phyloP scores from a whole-genome alignment of 805 yeast genomes.

The Hanseniaspora osmophila region DNA sequence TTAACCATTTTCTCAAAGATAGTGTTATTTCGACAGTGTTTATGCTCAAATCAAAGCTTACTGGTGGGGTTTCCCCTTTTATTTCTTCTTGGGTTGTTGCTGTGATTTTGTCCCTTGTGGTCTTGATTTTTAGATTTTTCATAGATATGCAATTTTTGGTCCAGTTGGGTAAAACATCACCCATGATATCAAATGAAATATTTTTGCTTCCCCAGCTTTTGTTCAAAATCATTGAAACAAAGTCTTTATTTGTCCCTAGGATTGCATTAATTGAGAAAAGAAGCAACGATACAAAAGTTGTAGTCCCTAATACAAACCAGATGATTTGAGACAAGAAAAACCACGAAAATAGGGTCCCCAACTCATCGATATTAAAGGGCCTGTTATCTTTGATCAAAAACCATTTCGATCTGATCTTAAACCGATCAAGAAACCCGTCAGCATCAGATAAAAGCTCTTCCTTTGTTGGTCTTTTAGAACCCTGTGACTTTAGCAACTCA shows the following conservation, averaged over 20 bases:
- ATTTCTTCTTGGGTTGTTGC: background rate
- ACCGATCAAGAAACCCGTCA: conserved; percentile 29
- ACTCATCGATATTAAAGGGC: conserved; percentile 80
- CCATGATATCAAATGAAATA: conserved; percentile 33
- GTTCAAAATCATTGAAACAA: background rate
- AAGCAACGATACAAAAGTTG: conserved; percentile 75
- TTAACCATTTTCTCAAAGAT: conserved; percentile 73
- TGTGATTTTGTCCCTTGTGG: conserved; percentile 29
- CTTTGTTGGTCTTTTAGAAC: conserved; percentile 9
- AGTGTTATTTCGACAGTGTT: conserved; percentile 70
- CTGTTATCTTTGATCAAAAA: conserved; percentile 57
- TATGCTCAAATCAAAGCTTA: conserved; percentile 52
- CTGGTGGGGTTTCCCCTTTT: too few relatives aligned
- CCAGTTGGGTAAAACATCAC: conserved; percentile 90
- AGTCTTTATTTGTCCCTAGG: conserved; percentile 19
- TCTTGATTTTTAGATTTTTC: conserved; percentile 56
- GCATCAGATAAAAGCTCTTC: conserved; percentile 30
- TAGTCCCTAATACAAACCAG: conserved; percentile 71
- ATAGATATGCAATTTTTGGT: conserved; percentile 69
- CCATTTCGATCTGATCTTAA: conserved; percentile 58
- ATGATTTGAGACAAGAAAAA: conserved; percentile 70
- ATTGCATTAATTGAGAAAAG: conserved; percentile 66
- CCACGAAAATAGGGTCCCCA: conserved; percentile 84
- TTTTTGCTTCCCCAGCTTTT: background rate
- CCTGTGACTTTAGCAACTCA: background rate